phyloP scores from a whole-genome alignment of 805 yeast genomes.

The Nadsonia fulvescens region DNA sequence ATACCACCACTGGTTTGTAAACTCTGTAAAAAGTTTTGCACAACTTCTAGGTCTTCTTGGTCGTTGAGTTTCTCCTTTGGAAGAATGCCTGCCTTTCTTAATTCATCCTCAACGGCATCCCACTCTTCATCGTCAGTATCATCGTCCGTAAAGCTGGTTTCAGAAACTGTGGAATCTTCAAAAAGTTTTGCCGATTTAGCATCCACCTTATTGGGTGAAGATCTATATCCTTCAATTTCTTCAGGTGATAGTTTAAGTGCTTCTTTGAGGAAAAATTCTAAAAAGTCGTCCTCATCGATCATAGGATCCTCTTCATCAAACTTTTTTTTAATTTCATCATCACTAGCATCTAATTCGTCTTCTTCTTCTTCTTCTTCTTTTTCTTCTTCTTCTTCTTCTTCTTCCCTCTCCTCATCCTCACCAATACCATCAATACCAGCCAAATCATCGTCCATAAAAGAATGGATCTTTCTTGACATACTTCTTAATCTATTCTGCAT shows the following conservation, averaged over 20 bases:
- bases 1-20: conserved; percentile 15
- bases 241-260: conserved; percentile 32
- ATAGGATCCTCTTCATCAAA: conserved; percentile 17
- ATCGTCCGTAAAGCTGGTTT: conserved; percentile 5
- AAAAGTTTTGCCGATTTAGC: conserved; percentile 1
- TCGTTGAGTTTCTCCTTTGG: conserved; percentile 5
- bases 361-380: conserved; percentile 14
- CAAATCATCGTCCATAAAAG: conserved; percentile 5
- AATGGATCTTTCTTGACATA: no score
- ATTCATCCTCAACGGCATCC: conserved; percentile 7
- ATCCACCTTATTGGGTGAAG: conserved; percentile 6
- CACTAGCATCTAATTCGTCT: conserved; percentile 13
- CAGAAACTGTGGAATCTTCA: conserved; percentile 2
- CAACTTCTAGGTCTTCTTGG: conserved; percentile 6
- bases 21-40: conserved; percentile 16
- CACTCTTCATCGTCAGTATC: conserved; percentile 12
- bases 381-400: conserved; percentile 11
- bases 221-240: conserved; percentile 25
- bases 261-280: conserved; percentile 40
- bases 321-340: conserved; percentile 14
- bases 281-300: conserved; percentile 52
- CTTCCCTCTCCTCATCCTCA: conserved; percentile 7
- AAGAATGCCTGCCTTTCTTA: conserved; percentile 7
- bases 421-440: conserved; percentile 5
- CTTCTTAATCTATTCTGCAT: no score